A percentile compares a stretch with the other conserved stretches of the same genome.
Evolutionary conservation across 2,329 filamentous ascomycete species (phyloP).

Genomic region (Penicillium corylophilum): DNA sequence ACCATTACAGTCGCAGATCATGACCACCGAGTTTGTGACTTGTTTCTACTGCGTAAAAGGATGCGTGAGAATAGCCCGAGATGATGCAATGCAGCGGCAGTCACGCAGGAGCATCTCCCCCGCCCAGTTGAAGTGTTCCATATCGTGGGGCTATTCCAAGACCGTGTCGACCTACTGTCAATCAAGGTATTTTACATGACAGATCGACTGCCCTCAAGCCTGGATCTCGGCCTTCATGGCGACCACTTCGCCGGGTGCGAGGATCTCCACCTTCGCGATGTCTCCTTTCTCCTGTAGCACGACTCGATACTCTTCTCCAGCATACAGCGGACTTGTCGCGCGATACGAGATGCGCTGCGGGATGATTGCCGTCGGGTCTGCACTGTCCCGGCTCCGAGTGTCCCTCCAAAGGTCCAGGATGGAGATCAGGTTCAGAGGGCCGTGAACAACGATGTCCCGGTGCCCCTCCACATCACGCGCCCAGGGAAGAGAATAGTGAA

Average conservation of each 20-base stretch:
- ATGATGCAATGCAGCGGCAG: no score
- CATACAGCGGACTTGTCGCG: constrained; percentile 52
- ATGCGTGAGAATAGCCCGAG: no score
- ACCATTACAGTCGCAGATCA: no score
- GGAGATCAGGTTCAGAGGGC: constrained; percentile 44
- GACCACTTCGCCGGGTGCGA: constrained; percentile 30
- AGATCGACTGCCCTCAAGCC: background rate
- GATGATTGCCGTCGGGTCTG: constrained; percentile 25
- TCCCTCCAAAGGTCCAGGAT: constrained; percentile 48
- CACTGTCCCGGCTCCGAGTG: constrained; percentile 21
- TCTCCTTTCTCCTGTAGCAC: constrained; percentile 38
- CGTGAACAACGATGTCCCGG: constrained; percentile 45
- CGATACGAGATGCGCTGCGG: constrained; percentile 49
- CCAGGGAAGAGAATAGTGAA: constrained; percentile 47
- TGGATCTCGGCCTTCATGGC: constrained; percentile 42
- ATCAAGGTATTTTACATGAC: no score
- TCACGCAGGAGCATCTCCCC: no score
- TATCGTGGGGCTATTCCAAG: no score
- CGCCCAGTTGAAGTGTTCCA: no score
- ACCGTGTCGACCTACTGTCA: no score
- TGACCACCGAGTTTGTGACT: no score
- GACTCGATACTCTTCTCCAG: constrained; percentile 48
- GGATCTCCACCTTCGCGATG: constrained; percentile 34
- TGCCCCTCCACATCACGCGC: constrained; percentile 46
- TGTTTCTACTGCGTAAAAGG: no score